Evolutionary conservation across 1,139 yeast genomes (phyloP).

Genomic region (Yamadazyma blattariae): DNA sequence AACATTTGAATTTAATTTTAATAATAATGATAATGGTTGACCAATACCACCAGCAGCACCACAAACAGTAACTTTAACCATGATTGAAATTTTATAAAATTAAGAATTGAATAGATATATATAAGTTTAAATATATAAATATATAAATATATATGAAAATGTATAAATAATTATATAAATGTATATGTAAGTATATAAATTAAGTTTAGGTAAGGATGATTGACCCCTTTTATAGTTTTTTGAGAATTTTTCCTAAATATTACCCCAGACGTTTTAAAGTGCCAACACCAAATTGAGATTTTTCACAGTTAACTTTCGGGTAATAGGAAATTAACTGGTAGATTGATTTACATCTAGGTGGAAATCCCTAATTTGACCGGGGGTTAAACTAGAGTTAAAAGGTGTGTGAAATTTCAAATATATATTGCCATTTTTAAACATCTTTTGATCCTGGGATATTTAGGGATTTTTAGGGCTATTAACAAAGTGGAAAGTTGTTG

Average conservation of each 20-base stretch:
- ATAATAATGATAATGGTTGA: constrained; percentile 89
- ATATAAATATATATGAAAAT: background rate
- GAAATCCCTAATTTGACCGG: background rate
- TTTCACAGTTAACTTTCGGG: background rate
- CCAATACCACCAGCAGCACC: constrained; percentile 99
- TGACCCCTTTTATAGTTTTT: too few relatives aligned
- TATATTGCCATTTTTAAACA: too few relatives aligned
- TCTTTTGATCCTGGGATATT: too few relatives aligned
- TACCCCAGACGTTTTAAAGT: constrained; percentile 5
- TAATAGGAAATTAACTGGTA: constrained; percentile 1
- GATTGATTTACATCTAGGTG: too few relatives aligned
- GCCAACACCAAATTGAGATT: background rate
- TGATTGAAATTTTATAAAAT: too few relatives aligned
- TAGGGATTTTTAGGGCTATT: too few relatives aligned
- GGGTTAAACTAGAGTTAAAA: too few relatives aligned
- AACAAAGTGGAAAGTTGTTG: too few relatives aligned
- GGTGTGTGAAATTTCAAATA: background rate
- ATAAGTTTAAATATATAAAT: constrained; percentile 3
- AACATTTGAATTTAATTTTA: constrained; percentile 85
- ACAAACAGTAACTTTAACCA: constrained; percentile 77
- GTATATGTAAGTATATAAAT: too few relatives aligned
- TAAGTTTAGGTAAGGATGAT: too few relatives aligned
- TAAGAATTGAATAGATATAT: too few relatives aligned
- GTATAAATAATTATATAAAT: background rate
- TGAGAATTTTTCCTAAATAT: too few relatives aligned